phyloP scores from a whole-genome alignment of 176 grass and related monocot genomes.

The Sorghum bicolor region Sorghum_bicolor_NCBIv3 NC_012873.2:55505501-55506000 shows the following conservation, averaged over 20 bases:
- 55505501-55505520: conserved; percentile 56
- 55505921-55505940: neutral
- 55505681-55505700: conserved; percentile 29
- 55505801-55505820: conserved; percentile 51
- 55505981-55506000: neutral
- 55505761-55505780: conserved; percentile 34
- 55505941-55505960: neutral
- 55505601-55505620: neutral
- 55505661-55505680: conserved; percentile 51
- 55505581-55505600: conserved; percentile 22
- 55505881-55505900: neutral
- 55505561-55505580: conserved; percentile 54
- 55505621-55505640: neutral
- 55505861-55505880: neutral
- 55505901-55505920: neutral
- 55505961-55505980: neutral
- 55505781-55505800: neutral
- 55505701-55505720: conserved; percentile 38
- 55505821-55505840: conserved; percentile 42
- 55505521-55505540: conserved; percentile 40
- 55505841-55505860: neutral
- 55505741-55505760: conserved; percentile 76
- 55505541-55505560: conserved; percentile 61
- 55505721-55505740: conserved; percentile 50
- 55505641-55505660: conserved; percentile 39